These are phyloP conservation scores for Thalassiosira mediterranea DNA, from an alignment of 352 stramenopile genomes.

Conservation along the genomic window DNA sequence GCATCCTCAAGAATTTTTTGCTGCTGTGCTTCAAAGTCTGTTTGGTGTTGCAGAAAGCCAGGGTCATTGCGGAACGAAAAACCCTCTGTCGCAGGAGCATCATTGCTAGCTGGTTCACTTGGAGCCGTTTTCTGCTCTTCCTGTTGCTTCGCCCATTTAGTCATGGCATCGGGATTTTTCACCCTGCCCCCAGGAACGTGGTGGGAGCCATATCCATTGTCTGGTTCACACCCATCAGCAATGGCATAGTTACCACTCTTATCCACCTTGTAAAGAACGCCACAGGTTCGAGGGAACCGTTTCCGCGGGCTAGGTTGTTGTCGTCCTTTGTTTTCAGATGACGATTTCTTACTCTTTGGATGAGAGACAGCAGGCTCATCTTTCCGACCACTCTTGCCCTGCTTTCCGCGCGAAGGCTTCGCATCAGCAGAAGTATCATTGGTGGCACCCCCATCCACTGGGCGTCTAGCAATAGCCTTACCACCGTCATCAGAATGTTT, in stretches of 20 bases:
- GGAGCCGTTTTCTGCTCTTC: conserved; percentile 25
- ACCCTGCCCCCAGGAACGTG: conserved; percentile 75
- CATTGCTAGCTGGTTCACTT: conserved; percentile 3
- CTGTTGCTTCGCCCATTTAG: conserved; percentile 50
- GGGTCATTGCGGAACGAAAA: conserved; percentile 51
- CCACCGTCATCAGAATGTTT: conserved; percentile 19
- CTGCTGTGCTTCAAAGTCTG: conserved; percentile 58
- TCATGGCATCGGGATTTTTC: conserved; percentile 66
- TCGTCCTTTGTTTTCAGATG: conserved; percentile 26
- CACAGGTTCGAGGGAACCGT: conserved; percentile 69
- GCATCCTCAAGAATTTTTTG: conserved; percentile 55
- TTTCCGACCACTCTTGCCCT: conserved; percentile 46
- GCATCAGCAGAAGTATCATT: conserved; percentile 27
- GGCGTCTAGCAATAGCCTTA: conserved; percentile 20
- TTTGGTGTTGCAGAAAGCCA: conserved; percentile 50
- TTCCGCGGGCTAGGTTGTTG: conserved; percentile 12
- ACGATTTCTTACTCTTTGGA: conserved; percentile 31
- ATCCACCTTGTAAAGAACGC: conserved; percentile 73
- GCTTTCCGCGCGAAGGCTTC: conserved; percentile 44
- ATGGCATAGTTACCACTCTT: conserved; percentile 70
- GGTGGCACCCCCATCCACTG: conserved; percentile 3
- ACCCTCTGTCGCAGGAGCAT: conserved; percentile 29
- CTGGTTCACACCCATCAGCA: conserved; percentile 74
- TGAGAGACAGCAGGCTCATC: conserved; percentile 35
- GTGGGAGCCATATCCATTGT: conserved; percentile 80